phyloP scores from a whole-genome alignment of 2,329 filamentous ascomycete genomes.

The Seiridium cupressi region DNA sequence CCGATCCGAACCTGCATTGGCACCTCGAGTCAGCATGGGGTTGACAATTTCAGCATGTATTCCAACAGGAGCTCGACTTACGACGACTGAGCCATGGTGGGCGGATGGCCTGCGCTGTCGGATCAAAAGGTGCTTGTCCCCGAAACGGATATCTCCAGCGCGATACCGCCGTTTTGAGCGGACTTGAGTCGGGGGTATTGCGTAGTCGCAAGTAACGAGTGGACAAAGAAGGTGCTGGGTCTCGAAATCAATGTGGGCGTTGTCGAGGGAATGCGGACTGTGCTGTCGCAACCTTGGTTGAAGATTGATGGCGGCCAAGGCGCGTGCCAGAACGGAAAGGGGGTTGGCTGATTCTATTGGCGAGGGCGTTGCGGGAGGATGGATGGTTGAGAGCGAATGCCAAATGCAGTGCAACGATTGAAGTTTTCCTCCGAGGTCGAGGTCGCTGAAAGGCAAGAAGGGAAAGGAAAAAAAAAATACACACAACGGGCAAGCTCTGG shows the following conservation, averaged over 20 bases:
- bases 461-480: neutral
- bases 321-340: neutral
- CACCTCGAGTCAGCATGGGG: neutral
- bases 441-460: neutral
- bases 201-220: neutral
- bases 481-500: too few species aligned
- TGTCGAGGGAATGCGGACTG: neutral
- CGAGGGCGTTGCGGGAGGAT: neutral
- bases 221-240: neutral
- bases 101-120: conserved; percentile 3
- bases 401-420: too few species aligned
- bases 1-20: conserved; percentile 57
- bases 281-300: neutral
- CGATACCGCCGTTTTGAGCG: neutral
- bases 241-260: neutral
- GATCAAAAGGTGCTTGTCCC: neutral
- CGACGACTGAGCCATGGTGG: conserved; percentile 18
- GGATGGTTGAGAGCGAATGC: too few species aligned
- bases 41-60: neutral
- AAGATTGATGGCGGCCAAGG: neutral
- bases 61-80: conserved; percentile 10
- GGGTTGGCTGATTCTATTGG: neutral
- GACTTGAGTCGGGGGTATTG: neutral
- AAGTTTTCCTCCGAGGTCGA: too few species aligned
- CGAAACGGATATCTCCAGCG: conserved; percentile 1